Evolutionary conservation across 2,329 filamentous ascomycete genomes (phyloP).

Genomic region (Colletotrichum agaves): DNA sequence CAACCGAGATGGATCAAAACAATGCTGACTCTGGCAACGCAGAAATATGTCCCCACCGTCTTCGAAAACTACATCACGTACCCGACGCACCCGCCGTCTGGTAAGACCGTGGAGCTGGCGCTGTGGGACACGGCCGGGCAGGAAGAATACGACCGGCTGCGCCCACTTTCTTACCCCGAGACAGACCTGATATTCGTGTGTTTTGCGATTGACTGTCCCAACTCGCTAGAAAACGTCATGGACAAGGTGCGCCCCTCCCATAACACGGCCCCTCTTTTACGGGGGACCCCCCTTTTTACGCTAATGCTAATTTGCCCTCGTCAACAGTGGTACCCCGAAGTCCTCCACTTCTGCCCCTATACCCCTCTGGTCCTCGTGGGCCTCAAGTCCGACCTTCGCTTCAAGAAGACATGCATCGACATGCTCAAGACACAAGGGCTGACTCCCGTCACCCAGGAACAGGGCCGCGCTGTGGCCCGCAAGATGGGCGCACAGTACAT

Average conservation of each 20-base stretch:
- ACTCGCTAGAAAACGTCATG: slow-evolving; percentile 97
- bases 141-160: slow-evolving; percentile 96
- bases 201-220: slow-evolving; percentile 98
- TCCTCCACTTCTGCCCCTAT: slow-evolving; percentile 98
- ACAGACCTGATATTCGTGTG: slow-evolving; percentile 98
- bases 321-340: slow-evolving; percentile 95
- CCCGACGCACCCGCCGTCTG: slow-evolving; percentile 85
- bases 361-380: slow-evolving; percentile 96
- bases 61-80: slow-evolving; percentile 99
- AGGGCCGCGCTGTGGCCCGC: slow-evolving; percentile 86
- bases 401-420: slow-evolving; percentile 97
- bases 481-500: slow-evolving; percentile 97
- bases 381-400: slow-evolving; percentile 94
- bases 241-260: slow-evolving; percentile 78
- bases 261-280: slow-evolving; percentile 20
- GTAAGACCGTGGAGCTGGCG: slow-evolving; percentile 95
- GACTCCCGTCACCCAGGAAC: slow-evolving; percentile 91
- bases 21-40: slow-evolving; percentile 33
- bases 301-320: slow-evolving; percentile 43
- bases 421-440: slow-evolving; percentile 98
- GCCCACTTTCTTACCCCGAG: slow-evolving; percentile 96
- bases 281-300: slow-evolving; percentile 6
- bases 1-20: slow-evolving; percentile 20
- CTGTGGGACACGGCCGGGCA: slow-evolving; percentile 99
- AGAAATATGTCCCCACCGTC: slow-evolving; percentile 99